Percentiles rank a stretch among this genome's conserved stretches.
Evolutionary conservation across 2,329 filamentous ascomycete species (phyloP).

Genomic region (Aspergillus tanneri): DNA sequence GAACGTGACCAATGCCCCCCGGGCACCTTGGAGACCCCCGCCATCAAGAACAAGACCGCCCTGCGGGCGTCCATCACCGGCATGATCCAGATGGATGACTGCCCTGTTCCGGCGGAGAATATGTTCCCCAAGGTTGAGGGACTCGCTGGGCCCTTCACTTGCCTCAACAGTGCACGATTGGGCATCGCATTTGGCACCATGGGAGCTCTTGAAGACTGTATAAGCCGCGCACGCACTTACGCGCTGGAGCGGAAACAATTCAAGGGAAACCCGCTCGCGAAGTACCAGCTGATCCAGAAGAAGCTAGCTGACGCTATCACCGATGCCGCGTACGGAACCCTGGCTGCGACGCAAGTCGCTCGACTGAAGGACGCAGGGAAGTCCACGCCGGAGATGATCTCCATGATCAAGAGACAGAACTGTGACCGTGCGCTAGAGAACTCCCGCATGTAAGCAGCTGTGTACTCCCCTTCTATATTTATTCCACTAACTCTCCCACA

Average conservation of each 20-base stretch:
- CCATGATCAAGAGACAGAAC: slow-evolving; percentile 95
- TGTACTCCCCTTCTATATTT: neutral
- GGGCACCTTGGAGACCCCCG: slow-evolving; percentile 85
- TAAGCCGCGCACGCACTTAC: slow-evolving; percentile 77
- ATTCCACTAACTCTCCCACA: slow-evolving; percentile 26
- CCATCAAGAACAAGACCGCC: slow-evolving; percentile 93
- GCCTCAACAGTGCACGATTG: slow-evolving; percentile 88
- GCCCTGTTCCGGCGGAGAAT: slow-evolving; percentile 82
- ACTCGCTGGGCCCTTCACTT: slow-evolving; percentile 83
- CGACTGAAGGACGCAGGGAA: slow-evolving; percentile 89
- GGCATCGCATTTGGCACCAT: slow-evolving; percentile 94
- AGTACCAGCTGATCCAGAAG: slow-evolving; percentile 97
- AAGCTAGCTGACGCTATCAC: slow-evolving; percentile 91
- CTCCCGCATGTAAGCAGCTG: slow-evolving; percentile 59
- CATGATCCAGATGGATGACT: slow-evolving; percentile 94
- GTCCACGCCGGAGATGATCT: slow-evolving; percentile 90
- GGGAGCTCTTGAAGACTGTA: slow-evolving; percentile 89
- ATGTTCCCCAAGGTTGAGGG: slow-evolving; percentile 93
- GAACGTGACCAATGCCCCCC: slow-evolving; percentile 81
- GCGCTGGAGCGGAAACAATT: slow-evolving; percentile 94
- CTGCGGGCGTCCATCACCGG: slow-evolving; percentile 90
- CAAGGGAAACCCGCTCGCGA: slow-evolving; percentile 90
- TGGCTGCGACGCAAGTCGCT: slow-evolving; percentile 87
- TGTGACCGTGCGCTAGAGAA: slow-evolving; percentile 85
- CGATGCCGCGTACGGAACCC: slow-evolving; percentile 85